phyloP scores from a whole-genome alignment of 2,329 filamentous ascomycete species.

The Alternaria tenuissima region DNA sequence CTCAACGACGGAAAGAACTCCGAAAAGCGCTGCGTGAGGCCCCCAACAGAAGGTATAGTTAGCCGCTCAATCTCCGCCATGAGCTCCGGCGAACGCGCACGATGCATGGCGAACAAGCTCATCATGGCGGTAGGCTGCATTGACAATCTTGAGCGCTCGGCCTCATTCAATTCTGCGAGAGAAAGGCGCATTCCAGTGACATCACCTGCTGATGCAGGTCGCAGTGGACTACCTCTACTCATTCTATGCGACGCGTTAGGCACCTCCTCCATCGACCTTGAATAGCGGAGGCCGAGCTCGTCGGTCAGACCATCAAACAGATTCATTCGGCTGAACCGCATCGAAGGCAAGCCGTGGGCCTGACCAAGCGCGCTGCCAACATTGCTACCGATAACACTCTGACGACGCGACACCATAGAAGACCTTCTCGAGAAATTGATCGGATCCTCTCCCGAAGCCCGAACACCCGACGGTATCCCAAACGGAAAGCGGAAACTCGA shows the following conservation, averaged over 20 bases:
- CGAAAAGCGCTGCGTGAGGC: constrained; percentile 56
- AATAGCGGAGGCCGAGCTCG: constrained; percentile 51
- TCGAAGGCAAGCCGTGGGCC: constrained; percentile 54
- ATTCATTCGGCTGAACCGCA: constrained; percentile 59
- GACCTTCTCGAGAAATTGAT: constrained; percentile 28
- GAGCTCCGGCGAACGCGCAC: constrained; percentile 51
- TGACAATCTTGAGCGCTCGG: constrained; percentile 26
- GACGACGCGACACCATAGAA: constrained; percentile 31
- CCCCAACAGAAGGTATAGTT: constrained; percentile 56
- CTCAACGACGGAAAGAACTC: constrained; percentile 56
- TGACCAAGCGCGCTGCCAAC: constrained; percentile 33
- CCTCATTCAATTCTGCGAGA: constrained; percentile 55
- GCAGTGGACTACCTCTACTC: constrained; percentile 43
- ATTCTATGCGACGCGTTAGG: constrained; percentile 39
- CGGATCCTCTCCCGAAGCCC: constrained; percentile 34
- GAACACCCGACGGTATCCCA: constrained; percentile 25
- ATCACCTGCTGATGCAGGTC: constrained; percentile 46
- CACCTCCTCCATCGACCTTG: constrained; percentile 50
- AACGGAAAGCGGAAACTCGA: constrained; percentile 38
- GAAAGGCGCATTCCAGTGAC: constrained; percentile 57
- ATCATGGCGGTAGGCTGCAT: constrained; percentile 19
- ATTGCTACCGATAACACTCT: constrained; percentile 30
- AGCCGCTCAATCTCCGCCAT: constrained; percentile 57
- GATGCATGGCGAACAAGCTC: constrained; percentile 26
- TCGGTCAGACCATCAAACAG: constrained; percentile 57